Base-by-base conservation (phyloP, 257 asterid species). In the Mentha longifolia region DNA sequence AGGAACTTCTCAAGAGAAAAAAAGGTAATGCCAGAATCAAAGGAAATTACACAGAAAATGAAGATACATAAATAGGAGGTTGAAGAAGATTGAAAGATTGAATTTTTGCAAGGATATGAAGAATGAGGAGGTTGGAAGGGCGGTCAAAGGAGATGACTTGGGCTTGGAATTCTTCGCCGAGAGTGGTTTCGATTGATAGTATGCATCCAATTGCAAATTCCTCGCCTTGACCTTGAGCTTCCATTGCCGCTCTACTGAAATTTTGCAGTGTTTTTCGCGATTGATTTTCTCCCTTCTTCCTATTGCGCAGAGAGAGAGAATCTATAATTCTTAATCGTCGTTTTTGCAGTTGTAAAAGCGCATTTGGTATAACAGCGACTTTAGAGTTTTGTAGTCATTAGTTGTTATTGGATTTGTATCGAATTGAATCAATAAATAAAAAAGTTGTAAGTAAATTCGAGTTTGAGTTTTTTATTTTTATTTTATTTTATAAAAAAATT, bases 151-250 rank as follows among this genome's bases (percentile, higher is more conserved):
- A 80, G 71, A 95, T 78, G 63, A 95, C 83, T 89, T 88, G 93
- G 28, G 88, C 96, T 82, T 92, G 89, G 76, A 95, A 95, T 75
- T 95, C 96, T 61, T 95, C 99, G 14, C 92, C 96, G 35, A 95
- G 81, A 33, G 96, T 85, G 17, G 99, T 92, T 65, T 87, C 86
- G 83, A 95, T 85, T 66, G 97, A 92, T 0, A 95, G 85, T 4
- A 81, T 47, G 84, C 98, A 89, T 52, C 99, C 98, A 31, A 87
- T 88, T 9, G 95, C 97, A 74, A 95, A 88, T 52, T 89, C 99
- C 67, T 88, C 99, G 60, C 77, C 87, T 69, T 76, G 80, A 57
- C 72, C 82, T 22, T 77, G 90, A 84, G 89, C 82, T 71, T 88
- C 98, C 99, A 92, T 91, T 54, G 92, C 75, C 65, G 77, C 69